phyloP scores from a whole-genome alignment of 1,139 yeast species.

The Yamadazyma atlantica region DNA sequence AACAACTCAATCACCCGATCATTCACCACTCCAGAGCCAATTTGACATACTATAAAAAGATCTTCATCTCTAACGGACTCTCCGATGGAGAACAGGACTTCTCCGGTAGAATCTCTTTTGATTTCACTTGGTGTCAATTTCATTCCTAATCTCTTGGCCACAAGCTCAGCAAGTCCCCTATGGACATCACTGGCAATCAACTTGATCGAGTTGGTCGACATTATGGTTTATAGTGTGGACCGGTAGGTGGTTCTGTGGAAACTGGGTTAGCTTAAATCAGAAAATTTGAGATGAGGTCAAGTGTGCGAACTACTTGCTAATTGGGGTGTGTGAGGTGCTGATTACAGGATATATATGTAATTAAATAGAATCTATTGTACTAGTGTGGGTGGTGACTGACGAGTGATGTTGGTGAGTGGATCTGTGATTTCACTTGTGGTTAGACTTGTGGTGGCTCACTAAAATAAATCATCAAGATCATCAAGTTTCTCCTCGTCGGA shows the following conservation, averaged over 20 bases:
- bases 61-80: slow-evolving; percentile 95
- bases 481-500: slow-evolving; percentile 41
- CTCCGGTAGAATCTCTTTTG: slow-evolving; percentile 70
- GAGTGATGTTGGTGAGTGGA: no score
- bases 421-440: background rate
- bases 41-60: slow-evolving; percentile 68
- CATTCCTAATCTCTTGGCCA: slow-evolving; percentile 63
- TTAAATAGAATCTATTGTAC: no score
- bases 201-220: slow-evolving; percentile 85
- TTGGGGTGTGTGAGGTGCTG: no score
- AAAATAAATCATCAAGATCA: slow-evolving; percentile 38
- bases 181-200: slow-evolving; percentile 89
- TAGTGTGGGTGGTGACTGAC: no score
- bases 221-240: slow-evolving; percentile 22
- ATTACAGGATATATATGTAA: no score
- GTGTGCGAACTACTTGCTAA: no score
- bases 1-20: slow-evolving; percentile 71
- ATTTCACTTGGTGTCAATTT: slow-evolving; percentile 65
- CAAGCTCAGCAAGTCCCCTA: slow-evolving; percentile 78
- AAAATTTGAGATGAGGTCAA: no score
- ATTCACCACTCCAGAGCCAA: slow-evolving; percentile 70
- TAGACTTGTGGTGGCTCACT: slow-evolving; percentile 2
- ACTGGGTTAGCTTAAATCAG: no score
- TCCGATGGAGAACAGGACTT: slow-evolving; percentile 93
- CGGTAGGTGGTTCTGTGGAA: background rate